phyloP scores from a whole-genome alignment of 1,284 basidiomycete species.

The Moesziomyces aphidis region DNA sequence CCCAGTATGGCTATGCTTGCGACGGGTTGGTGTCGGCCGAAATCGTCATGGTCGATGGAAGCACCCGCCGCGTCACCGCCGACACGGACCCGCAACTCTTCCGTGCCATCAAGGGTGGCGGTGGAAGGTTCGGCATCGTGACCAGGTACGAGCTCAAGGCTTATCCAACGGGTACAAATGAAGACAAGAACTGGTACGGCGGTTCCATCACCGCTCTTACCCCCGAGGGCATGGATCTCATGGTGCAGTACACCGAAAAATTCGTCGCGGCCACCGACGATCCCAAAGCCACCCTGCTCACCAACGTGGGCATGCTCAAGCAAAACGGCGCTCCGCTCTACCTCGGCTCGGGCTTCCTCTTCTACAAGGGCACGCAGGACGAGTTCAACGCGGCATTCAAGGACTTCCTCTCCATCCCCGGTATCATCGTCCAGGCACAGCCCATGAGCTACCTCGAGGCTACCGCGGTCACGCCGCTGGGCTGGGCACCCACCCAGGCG shows the following conservation, averaged over 20 bases:
- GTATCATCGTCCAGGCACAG: slow-evolving; percentile 5
- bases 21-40: slow-evolving; percentile 32
- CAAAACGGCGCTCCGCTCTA: slow-evolving; percentile 2
- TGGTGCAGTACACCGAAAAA: slow-evolving; percentile 20
- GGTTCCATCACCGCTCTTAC: slow-evolving; percentile 18
- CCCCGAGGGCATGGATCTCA: slow-evolving; percentile 4
- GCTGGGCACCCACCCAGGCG: slow-evolving; percentile 14
- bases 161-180: slow-evolving; percentile 13
- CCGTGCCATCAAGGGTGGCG: slow-evolving; percentile 48
- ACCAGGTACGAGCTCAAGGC: slow-evolving; percentile 31
- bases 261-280: slow-evolving; percentile 29
- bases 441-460: slow-evolving; percentile 28
- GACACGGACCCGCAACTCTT: slow-evolving; percentile 21
- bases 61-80: slow-evolving; percentile 3
- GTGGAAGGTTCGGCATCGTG: slow-evolving; percentile 51
- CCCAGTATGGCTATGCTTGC: slow-evolving; percentile 44
- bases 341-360: slow-evolving; percentile 16
- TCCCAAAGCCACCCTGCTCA: slow-evolving; percentile 22
- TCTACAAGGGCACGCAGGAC: slow-evolving; percentile 22
- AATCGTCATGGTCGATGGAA: slow-evolving; percentile 31
- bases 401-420: slow-evolving; percentile 25
- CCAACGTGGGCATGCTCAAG: slow-evolving; percentile 32
- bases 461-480: slow-evolving; percentile 12
- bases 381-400: slow-evolving; percentile 15
- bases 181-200: slow-evolving; percentile 35